A percentile compares a stretch with the other conserved stretches of the same genome.
These are phyloP conservation scores for Pseudovirgaria hyperparasitica DNA, from an alignment of 2,329 filamentous ascomycete species.

Conservation along the genomic window DNA sequence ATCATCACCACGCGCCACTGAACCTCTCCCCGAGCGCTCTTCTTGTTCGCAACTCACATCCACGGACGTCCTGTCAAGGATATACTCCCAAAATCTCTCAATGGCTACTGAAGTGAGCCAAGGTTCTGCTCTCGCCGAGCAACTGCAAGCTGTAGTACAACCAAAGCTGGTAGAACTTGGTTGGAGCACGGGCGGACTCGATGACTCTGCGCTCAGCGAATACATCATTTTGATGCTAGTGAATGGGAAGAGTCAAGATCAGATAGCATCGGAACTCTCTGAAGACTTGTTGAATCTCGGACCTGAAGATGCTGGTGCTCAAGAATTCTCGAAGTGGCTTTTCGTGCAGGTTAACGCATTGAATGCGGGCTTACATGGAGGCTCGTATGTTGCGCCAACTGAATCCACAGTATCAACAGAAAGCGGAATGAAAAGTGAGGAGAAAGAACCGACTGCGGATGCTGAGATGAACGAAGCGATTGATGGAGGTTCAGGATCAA, in stretches of 20 bases:
- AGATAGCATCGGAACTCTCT: conserved; percentile 79
- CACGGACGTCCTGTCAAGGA: neutral
- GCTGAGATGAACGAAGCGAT: conserved; percentile 56
- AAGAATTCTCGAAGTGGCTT: conserved; percentile 83
- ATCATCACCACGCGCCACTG: conserved; percentile 1
- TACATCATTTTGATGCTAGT: conserved; percentile 97
- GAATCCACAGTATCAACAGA: conserved; percentile 3
- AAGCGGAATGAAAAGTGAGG: too few species aligned
- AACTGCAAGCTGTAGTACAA: conserved; percentile 71
- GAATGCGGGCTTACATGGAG: conserved; percentile 49
- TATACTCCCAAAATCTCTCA: too few species aligned
- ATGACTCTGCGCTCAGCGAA: conserved; percentile 75
- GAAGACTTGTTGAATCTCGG: conserved; percentile 73
- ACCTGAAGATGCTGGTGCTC: conserved; percentile 69
- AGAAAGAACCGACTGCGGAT: conserved; percentile 29
- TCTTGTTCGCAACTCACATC: conserved; percentile 5
- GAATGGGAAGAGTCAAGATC: conserved; percentile 83
- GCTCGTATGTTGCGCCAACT: conserved; percentile 13
- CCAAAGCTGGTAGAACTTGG: conserved; percentile 86
- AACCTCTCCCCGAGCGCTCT: conserved; percentile 2
- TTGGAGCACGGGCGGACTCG: conserved; percentile 73
- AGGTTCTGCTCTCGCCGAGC: conserved; percentile 72
- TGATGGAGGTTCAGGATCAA: conserved; percentile 27
- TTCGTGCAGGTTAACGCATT: conserved; percentile 70
- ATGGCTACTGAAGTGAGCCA: conserved; percentile 72